Percentiles rank a stretch among this genome's conserved stretches.
Conservation (phyloP, 2,329 filamentous ascomycete genomes). For the Chaetoscypha palmicola region DNA sequence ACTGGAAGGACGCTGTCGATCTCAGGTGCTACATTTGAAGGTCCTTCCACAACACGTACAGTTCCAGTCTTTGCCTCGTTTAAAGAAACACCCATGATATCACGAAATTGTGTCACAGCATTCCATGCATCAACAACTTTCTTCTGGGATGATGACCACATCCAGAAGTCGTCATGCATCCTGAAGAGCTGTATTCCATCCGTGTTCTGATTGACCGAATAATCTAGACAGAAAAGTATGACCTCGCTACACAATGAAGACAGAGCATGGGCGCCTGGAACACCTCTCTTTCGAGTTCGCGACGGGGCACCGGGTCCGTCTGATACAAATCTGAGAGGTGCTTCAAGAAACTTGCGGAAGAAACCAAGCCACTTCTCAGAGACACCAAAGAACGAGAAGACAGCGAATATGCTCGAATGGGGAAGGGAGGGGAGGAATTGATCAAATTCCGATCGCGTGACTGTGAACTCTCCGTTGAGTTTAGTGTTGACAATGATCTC, state of each 20-base stretch:
- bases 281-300: slow-evolving; percentile 46
- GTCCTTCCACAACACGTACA: slow-evolving; percentile 33
- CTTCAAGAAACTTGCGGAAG: slow-evolving; percentile 52
- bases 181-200: slow-evolving; percentile 49
- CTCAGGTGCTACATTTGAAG: slow-evolving; percentile 8
- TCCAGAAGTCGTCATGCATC: slow-evolving; percentile 61
- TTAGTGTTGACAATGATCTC: slow-evolving; percentile 46
- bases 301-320: slow-evolving; percentile 40
- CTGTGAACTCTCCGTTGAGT: slow-evolving; percentile 45
- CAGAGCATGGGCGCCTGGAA: slow-evolving; percentile 52
- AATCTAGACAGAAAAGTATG: slow-evolving; percentile 58
- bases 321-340: slow-evolving; percentile 50
- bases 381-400: slow-evolving; percentile 54
- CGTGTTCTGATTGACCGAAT: slow-evolving; percentile 53
- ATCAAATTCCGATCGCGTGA: slow-evolving; percentile 50
- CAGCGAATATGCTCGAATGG: slow-evolving; percentile 49
- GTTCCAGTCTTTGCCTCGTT: slow-evolving; percentile 53
- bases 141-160: slow-evolving; percentile 49
- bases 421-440: slow-evolving; percentile 52
- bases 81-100: slow-evolving; percentile 49
- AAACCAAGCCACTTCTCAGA: slow-evolving; percentile 50
- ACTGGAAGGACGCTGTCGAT: slow-evolving; percentile 36
- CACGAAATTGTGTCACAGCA: slow-evolving; percentile 47
- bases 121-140: slow-evolving; percentile 52
- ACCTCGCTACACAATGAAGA: slow-evolving; percentile 54